Evolutionary conservation across 164 flowering plant species (phyloP).

Genomic region (Dillenia suffruticosa): DNA sequence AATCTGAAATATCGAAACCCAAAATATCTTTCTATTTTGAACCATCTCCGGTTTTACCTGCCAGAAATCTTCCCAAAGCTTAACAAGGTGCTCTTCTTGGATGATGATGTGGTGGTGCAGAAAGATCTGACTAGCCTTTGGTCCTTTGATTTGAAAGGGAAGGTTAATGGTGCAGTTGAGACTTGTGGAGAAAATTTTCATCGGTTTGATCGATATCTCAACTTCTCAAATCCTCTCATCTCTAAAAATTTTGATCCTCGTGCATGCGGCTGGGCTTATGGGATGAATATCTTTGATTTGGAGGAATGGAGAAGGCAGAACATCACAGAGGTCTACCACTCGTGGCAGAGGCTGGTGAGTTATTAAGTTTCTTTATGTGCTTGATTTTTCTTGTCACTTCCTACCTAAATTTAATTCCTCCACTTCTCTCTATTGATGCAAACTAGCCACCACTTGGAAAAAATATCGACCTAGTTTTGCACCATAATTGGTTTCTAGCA

Average conservation of each 20-base stretch:
- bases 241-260: conserved; percentile 67
- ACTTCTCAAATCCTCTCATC: conserved; percentile 81
- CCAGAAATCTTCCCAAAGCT: conserved; percentile 92
- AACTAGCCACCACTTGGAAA: too few relatives aligned
- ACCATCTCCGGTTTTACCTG: conserved; percentile 94
- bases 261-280: conserved; percentile 96
- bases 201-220: conserved; percentile 74
- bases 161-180: conserved; percentile 90
- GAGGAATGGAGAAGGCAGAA: conserved; percentile 68
- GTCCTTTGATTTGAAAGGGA: conserved; percentile 77
- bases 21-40: conserved; percentile 84
- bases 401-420: too few relatives aligned
- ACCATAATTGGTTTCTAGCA: too few relatives aligned
- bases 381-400: too few relatives aligned
- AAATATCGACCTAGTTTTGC: too few relatives aligned
- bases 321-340: conserved; percentile 71
- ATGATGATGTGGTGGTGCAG: conserved; percentile 89
- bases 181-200: conserved; percentile 81
- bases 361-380: background rate
- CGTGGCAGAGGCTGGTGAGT: conserved; percentile 81
- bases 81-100: conserved; percentile 81
- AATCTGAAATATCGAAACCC: conserved; percentile 90
- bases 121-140: conserved; percentile 83
- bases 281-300: conserved; percentile 87
- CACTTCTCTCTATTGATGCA: too few relatives aligned